Conservation (phyloP, 352 stramenopile genomes). For the Paralagenidium karlingii region DNA sequence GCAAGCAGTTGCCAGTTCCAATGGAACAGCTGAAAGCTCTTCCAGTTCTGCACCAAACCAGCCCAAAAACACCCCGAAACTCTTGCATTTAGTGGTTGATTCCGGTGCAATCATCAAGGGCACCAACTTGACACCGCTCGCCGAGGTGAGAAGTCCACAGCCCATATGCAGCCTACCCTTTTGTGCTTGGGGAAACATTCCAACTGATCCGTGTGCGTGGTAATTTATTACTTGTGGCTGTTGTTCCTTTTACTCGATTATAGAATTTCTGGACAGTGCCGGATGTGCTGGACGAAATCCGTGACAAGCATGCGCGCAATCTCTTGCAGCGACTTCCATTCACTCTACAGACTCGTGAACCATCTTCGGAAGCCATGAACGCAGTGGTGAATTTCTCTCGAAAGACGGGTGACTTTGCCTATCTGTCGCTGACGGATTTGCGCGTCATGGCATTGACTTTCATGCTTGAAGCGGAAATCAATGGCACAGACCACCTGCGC, state of each 20-base stretch:
- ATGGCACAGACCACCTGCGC: constrained; percentile 53
- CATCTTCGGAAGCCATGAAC: constrained; percentile 63
- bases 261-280: constrained; percentile 79
- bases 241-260: background rate
- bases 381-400: constrained; percentile 72
- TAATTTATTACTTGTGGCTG: background rate
- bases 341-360: constrained; percentile 63
- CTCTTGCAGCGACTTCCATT: constrained; percentile 66
- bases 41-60: no score
- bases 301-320: constrained; percentile 58
- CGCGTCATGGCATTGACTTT: constrained; percentile 82
- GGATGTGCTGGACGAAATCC: constrained; percentile 77
- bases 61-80: constrained; percentile 31
- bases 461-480: constrained; percentile 69
- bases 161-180: background rate
- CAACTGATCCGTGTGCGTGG: background rate
- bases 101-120: constrained; percentile 83
- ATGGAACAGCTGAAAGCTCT: no score
- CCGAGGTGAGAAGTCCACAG: constrained; percentile 51
- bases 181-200: no score
- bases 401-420: constrained; percentile 78
- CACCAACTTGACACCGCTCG: constrained; percentile 56
- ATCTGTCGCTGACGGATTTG: constrained; percentile 76
- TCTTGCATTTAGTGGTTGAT: constrained; percentile 71
- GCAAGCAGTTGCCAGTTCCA: no score